Evolutionary conservation across 169 alveolate genomes (phyloP).

Genomic region (Eimeria falciformis): DNA sequence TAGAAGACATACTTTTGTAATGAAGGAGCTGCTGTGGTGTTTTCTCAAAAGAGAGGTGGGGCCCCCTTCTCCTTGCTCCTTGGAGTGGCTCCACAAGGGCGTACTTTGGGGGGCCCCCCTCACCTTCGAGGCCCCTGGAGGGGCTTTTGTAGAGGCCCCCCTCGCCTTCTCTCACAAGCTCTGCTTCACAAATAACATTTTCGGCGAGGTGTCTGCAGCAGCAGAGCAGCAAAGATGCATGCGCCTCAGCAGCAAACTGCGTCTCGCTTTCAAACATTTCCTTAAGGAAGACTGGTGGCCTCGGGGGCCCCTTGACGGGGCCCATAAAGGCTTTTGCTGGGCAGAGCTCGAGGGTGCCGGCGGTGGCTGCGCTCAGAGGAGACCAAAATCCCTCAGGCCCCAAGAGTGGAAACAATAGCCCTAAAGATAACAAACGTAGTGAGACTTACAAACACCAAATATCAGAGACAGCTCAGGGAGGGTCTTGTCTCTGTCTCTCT

Average conservation of each 20-base stretch:
- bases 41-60: no score
- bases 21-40: neutral
- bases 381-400: constrained; percentile 52
- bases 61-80: neutral
- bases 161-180: neutral
- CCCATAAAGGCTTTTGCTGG: neutral
- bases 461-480: neutral
- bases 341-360: constrained; percentile 33
- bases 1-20: constrained; percentile 20
- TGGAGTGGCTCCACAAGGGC: neutral
- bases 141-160: constrained; percentile 1
- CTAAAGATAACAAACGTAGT: neutral
- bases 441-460: neutral
- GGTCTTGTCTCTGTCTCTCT: neutral
- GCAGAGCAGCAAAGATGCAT: constrained; percentile 46
- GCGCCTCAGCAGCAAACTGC: constrained; percentile 59
- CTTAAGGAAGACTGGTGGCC: constrained; percentile 25
- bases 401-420: constrained; percentile 47
- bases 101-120: neutral
- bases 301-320: neutral
- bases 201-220: constrained; percentile 8
- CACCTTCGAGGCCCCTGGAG: neutral
- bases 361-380: constrained; percentile 17
- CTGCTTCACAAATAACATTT: neutral
- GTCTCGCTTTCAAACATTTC: constrained; percentile 51